A percentile compares a stretch with the other conserved stretches of the same genome.
phyloP scores from a whole-genome alignment of 495 filamentous ascomycete species.

The Cairneyella variabilis region DNA sequence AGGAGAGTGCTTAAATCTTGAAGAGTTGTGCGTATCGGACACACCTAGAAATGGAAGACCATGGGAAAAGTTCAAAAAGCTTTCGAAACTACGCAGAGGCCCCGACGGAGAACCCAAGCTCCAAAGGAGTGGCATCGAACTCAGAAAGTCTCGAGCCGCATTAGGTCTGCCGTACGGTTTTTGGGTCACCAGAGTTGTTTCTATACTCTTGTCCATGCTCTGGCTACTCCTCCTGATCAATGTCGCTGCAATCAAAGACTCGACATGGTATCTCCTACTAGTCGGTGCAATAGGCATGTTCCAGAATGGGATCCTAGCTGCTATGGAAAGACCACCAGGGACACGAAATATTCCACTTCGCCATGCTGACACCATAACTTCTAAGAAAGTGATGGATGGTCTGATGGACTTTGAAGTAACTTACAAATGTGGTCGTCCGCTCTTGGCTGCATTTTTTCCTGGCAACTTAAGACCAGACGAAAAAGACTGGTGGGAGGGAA shows the following conservation, averaged over 20 bases:
- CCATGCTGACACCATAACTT: background rate
- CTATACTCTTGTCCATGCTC: conserved; percentile 27
- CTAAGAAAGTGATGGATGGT: conserved; percentile 2
- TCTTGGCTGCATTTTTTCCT: conserved; percentile 3
- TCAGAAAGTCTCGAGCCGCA: background rate
- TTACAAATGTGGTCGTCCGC: background rate
- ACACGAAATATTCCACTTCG: background rate
- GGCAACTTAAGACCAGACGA: background rate
- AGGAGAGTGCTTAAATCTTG: conserved; percentile 37
- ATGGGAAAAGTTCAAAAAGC: background rate
- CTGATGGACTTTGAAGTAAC: conserved; percentile 6
- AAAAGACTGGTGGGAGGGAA: background rate
- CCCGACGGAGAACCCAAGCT: background rate
- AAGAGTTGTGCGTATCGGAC: conserved; percentile 35
- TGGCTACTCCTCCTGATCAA: conserved; percentile 41
- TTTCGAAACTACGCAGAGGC: background rate
- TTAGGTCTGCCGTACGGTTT: background rate
- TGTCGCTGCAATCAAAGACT: background rate
- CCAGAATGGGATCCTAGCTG: conserved; percentile 41
- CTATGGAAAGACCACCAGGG: background rate
- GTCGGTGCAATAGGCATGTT: conserved; percentile 37
- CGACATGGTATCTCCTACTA: conserved; percentile 2
- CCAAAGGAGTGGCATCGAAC: background rate
- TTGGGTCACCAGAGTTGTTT: background rate
- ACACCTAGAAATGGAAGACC: background rate